These are phyloP conservation scores for Auriculariales sp. DNA, from an alignment of 768 basidiomycete genomes.

Conservation along the genomic window DNA sequence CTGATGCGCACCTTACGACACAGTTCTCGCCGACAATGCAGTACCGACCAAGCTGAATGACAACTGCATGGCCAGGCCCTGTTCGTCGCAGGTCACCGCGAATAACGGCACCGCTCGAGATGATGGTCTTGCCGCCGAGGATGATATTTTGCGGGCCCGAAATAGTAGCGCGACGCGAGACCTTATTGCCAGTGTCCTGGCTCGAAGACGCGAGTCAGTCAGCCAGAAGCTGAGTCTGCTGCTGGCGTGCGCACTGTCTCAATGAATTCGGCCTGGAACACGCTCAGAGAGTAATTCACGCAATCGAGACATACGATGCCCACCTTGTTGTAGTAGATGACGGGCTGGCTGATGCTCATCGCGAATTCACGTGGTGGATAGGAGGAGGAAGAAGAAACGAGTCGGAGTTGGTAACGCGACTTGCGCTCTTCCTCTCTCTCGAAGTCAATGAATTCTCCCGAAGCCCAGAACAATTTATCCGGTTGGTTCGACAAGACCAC, in stretches of 20 bases:
- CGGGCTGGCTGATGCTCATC: constrained; percentile 28
- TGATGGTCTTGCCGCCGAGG: constrained; percentile 92
- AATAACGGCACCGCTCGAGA: constrained; percentile 78
- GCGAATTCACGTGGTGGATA: no score
- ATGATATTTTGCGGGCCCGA: constrained; percentile 94
- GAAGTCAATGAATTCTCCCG: no score
- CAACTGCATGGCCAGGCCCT: constrained; percentile 84
- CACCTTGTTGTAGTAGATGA: constrained; percentile 58
- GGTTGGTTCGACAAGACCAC: background rate
- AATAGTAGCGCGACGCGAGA: constrained; percentile 81
- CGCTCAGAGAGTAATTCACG: background rate
- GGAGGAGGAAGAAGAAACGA: no score
- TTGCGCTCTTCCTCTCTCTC: no score
- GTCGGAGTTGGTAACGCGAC: no score
- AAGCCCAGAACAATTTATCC: background rate
- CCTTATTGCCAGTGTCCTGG: constrained; percentile 93
- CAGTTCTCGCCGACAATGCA: constrained; percentile 83
- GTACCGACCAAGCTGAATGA: constrained; percentile 86
- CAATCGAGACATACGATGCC: background rate
- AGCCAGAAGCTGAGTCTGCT: background rate
- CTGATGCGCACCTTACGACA: constrained; percentile 53
- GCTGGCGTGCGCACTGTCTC: constrained; percentile 44
- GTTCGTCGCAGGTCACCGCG: constrained; percentile 86
- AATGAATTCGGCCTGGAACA: constrained; percentile 49
- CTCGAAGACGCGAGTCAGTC: constrained; percentile 12